phyloP scores from a whole-genome alignment of 331 rosid species.

The Acacia concinna region DNA sequence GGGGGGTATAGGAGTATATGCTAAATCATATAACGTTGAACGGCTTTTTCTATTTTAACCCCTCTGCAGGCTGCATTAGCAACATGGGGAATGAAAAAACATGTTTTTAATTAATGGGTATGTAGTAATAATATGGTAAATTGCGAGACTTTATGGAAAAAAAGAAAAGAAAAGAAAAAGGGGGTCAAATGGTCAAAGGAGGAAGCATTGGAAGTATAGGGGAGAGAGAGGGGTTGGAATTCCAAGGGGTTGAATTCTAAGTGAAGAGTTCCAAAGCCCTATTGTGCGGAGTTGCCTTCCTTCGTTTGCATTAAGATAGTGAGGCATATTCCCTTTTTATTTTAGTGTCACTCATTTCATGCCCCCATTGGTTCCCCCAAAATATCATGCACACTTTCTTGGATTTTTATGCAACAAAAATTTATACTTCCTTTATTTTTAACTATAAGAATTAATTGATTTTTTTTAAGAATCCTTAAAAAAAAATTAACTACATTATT shows the following conservation, averaged over 20 bases:
- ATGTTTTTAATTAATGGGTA: not conserved
- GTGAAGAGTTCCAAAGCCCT: slow-evolving; percentile 37
- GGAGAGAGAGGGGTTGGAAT: slow-evolving; percentile 28
- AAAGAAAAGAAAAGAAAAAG: not conserved
- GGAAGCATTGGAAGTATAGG: not conserved
- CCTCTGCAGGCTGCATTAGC: not conserved
- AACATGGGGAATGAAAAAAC: not conserved
- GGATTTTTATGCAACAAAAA: too few species aligned
- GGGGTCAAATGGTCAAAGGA: slow-evolving; percentile 37
- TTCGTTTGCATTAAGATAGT: slow-evolving; percentile 40
- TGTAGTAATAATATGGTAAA: not conserved
- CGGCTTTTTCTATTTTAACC: not conserved
- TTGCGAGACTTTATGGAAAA: not conserved
- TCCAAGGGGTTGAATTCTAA: slow-evolving; percentile 37
- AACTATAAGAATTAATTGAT: too few species aligned
- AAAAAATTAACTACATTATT: too few species aligned
- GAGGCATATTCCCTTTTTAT: not conserved
- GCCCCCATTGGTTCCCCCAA: not conserved
- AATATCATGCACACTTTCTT: not conserved
- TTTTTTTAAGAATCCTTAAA: too few species aligned
- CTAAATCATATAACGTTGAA: not conserved
- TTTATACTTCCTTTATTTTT: too few species aligned
- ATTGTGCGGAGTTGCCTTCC: slow-evolving; percentile 40
- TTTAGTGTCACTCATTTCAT: not conserved
- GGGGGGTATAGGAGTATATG: not conserved